Percentiles rank a stretch among this genome's conserved stretches.
phyloP scores from a whole-genome alignment of 2,329 filamentous ascomycete species.

The Magnaporthiopsis incrustans region DNA sequence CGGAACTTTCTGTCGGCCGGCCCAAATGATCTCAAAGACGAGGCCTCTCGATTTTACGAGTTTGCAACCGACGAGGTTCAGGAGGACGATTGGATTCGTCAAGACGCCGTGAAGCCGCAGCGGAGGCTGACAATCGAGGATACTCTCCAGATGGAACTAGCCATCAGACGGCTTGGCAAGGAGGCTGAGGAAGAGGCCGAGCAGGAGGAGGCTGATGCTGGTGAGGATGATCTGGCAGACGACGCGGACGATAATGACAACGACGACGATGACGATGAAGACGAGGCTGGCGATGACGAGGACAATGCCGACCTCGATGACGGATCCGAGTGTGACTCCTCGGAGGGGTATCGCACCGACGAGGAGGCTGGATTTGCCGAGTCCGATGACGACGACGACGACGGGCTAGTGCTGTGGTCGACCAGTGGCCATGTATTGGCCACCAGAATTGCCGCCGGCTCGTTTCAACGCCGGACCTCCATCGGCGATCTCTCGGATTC shows the following conservation, averaged over 20 bases:
- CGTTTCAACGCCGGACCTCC: slow-evolving; percentile 3
- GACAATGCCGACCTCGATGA: slow-evolving; percentile 42
- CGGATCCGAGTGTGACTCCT: slow-evolving; percentile 45
- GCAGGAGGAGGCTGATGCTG: slow-evolving; percentile 59
- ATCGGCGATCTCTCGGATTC: slow-evolving; percentile 47
- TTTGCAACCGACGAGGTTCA: slow-evolving; percentile 77
- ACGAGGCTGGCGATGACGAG: slow-evolving; percentile 40
- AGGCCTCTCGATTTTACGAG: slow-evolving; percentile 70
- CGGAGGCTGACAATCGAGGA: slow-evolving; percentile 77
- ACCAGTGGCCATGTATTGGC: slow-evolving; percentile 19
- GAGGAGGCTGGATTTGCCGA: slow-evolving; percentile 62
- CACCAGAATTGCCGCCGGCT: slow-evolving; percentile 1
- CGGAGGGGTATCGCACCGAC: slow-evolving; percentile 66
- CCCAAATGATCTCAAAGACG: slow-evolving; percentile 40
- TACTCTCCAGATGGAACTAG: slow-evolving; percentile 82
- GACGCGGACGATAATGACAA: slow-evolving; percentile 37
- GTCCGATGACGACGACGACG: slow-evolving; percentile 64
- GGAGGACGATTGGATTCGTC: slow-evolving; percentile 84
- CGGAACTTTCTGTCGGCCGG: slow-evolving; percentile 44
- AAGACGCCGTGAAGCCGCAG: slow-evolving; percentile 54
- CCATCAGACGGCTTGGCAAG: slow-evolving; percentile 74
- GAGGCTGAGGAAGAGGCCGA: slow-evolving; percentile 87
- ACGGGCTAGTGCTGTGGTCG: slow-evolving; percentile 48
- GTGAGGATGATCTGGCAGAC: slow-evolving; percentile 30
- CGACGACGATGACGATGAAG: slow-evolving; percentile 35